Evolutionary conservation across 2,329 filamentous ascomycete species (phyloP), one percentile per base, ranked within the genome.

Genomic region (Colletotrichum lentis): DNA sequence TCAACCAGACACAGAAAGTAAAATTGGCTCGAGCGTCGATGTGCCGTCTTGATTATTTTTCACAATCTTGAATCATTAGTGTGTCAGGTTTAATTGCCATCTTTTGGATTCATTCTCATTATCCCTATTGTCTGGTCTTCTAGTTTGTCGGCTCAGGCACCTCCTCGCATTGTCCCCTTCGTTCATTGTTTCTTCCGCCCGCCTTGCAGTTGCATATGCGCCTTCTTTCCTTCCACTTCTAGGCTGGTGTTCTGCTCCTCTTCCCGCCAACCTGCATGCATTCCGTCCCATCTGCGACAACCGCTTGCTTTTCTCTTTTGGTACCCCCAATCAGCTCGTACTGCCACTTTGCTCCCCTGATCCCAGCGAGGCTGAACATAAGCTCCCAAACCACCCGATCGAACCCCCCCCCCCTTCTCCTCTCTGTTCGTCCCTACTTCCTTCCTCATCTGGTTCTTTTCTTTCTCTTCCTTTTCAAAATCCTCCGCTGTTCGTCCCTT

Each of bases 101-200:
- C 1, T 35, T 18, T 35, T 22, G 31, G 8, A 3, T 16, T 47
- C 27, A 35, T 14, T 35, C 46, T 43, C 24, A 3, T 22, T 3
- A 10, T 31, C 16, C 16, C 39, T 12, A 16, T 18, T 16, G 35
- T 31, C 22, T 58, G 20, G 2, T 35, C 8, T 35, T 35, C 31
- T 2, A 35, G 31, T 10, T 10, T 27, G 39, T 62, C 20, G 14
- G 47, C 24, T 47, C 49, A 55, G 49, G 35, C 27, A 37, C 50
- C 39, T 62, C 35, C n/a, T 62, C 35, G n/a, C 22, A 27, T 31
- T 44, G 54, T 35, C 37, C 50, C 16, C 8, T 20, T 18, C 20
- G 58, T 69, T 62, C 20, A 63, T 69, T 62, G 67, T 67, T 61
- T 60, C 60, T 53, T 41, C 54, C 44, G 37, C 47, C 55, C 56